Conservation (phyloP, 805 yeast species). For the Candida tibetensis region DNA sequence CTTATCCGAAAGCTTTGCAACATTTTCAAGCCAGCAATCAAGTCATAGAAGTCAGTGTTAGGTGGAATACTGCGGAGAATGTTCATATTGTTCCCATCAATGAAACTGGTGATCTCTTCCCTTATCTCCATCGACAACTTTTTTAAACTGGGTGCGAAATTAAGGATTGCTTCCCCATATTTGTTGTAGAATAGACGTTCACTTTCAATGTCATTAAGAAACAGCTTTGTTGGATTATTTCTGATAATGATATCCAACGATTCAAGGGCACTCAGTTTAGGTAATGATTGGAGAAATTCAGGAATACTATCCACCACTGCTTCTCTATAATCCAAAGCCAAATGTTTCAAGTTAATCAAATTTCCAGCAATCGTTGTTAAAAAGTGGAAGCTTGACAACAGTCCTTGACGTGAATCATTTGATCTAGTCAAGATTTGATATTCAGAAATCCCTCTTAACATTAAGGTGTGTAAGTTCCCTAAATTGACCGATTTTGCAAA, state of each 20-base stretch:
- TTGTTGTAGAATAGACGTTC: conserved; percentile 11
- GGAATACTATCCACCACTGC: conserved; percentile 40
- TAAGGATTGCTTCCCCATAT: conserved; percentile 17
- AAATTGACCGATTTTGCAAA: conserved; percentile 19
- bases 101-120: conserved; percentile 24
- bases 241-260: conserved; percentile 41
- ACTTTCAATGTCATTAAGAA: conserved; percentile 5
- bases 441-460: conserved; percentile 37
- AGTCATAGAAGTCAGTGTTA: conserved; percentile 7
- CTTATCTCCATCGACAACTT: conserved; percentile 41
- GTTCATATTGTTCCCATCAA: conserved; percentile 6
- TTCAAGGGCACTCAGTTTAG: conserved; percentile 15
- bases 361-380: conserved; percentile 21
- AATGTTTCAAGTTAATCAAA: conserved; percentile 21
- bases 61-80: conserved; percentile 6
- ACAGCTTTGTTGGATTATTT: conserved; percentile 31
- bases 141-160: conserved; percentile 20
- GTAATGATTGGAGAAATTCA: conserved; percentile 24
- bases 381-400: conserved; percentile 15
- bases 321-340: conserved; percentile 43
- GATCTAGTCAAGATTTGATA: conserved; percentile 16
- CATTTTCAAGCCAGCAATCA: conserved; percentile 12
- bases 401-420: conserved; percentile 6
- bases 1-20: conserved; percentile 43
- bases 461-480: conserved; percentile 22